A percentile compares a stretch with the other conserved stretches of the same genome.
These are phyloP conservation scores for Acrodontium crateriforme DNA, from an alignment of 2,329 filamentous ascomycete genomes.

Conservation along the genomic window DNA sequence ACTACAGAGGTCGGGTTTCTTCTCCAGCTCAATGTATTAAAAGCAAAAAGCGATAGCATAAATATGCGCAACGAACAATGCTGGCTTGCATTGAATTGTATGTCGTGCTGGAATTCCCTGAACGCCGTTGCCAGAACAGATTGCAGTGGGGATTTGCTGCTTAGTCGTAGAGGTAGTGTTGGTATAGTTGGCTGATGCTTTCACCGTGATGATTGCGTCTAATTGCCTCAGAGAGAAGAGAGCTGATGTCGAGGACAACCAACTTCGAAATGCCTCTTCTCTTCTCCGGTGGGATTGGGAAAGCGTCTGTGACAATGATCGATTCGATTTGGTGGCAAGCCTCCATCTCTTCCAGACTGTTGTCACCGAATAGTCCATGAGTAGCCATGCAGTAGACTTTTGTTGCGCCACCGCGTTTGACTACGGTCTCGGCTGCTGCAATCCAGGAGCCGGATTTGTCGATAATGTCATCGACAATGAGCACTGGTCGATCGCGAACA, in stretches of 20 bases:
- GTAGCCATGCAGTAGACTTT: conserved; percentile 97
- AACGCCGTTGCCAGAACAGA: background rate
- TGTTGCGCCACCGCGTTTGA: conserved; percentile 80
- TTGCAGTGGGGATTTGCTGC: background rate
- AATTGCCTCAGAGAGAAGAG: conserved; percentile 80
- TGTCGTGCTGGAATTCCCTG: background rate
- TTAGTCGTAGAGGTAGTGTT: conserved; percentile 24
- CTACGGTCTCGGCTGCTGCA: conserved; percentile 87
- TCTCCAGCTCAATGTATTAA: background rate
- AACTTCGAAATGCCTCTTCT: conserved; percentile 64
- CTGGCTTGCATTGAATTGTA: too few species aligned
- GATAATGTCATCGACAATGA: conserved; percentile 98
- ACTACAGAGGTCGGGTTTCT: background rate
- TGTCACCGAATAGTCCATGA: conserved; percentile 83
- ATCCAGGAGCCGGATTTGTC: conserved; percentile 97
- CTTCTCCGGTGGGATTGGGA: conserved; percentile 71
- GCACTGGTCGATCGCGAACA: conserved; percentile 73
- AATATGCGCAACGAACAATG: background rate
- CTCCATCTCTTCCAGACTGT: conserved; percentile 80
- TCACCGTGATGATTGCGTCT: conserved; percentile 94
- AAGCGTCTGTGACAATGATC: conserved; percentile 94
- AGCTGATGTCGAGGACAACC: conserved; percentile 77
- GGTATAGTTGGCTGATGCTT: conserved; percentile 46
- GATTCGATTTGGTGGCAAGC: conserved; percentile 85
- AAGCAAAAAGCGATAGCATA: background rate